Conservation (phyloP, 2,329 filamentous ascomycete species). For the Aspergillus sojae region DNA sequence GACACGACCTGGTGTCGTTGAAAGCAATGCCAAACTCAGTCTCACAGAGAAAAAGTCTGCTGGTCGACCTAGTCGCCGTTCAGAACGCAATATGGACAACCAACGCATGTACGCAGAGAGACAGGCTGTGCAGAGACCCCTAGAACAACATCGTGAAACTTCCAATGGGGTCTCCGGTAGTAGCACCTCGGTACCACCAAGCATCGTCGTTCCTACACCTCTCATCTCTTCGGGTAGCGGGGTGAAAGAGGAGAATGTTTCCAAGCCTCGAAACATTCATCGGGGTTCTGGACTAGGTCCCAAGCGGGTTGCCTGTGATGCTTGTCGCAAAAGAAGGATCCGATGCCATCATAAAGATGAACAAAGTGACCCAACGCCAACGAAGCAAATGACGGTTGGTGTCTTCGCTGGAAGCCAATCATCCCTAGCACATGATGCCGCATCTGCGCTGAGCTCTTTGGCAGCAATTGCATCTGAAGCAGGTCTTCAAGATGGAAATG, state of each 20-base stretch:
- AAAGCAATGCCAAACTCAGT: slow-evolving; percentile 53
- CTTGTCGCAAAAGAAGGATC: slow-evolving; percentile 63
- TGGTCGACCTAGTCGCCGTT: slow-evolving; percentile 56
- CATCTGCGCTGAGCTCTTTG: slow-evolving; percentile 42
- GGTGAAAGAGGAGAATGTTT: slow-evolving; percentile 31
- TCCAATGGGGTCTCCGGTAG: slow-evolving; percentile 18
- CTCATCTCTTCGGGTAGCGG: slow-evolving; percentile 19
- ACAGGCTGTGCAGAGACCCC: slow-evolving; percentile 39
- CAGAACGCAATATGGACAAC: slow-evolving; percentile 55
- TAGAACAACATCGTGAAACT: slow-evolving; percentile 28
- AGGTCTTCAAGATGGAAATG: slow-evolving; percentile 32
- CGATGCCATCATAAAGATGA: slow-evolving; percentile 66
- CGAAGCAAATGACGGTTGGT: slow-evolving; percentile 32
- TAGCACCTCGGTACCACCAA: slow-evolving; percentile 27
- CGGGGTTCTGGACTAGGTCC: slow-evolving; percentile 63
- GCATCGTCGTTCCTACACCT: slow-evolving; percentile 27
- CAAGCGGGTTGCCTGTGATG: slow-evolving; percentile 63
- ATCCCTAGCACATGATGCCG: slow-evolving; percentile 41
- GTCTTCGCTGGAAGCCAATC: slow-evolving; percentile 36
- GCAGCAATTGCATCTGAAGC: slow-evolving; percentile 42
- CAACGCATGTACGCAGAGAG: slow-evolving; percentile 45
- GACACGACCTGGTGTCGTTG: slow-evolving; percentile 60
- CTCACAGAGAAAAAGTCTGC: slow-evolving; percentile 58
- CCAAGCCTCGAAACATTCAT: slow-evolving; percentile 49
- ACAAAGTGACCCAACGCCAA: slow-evolving; percentile 33